Evolutionary conservation across 2,329 filamentous ascomycete genomes (phyloP).

Genomic region (Cercospora nicotianae): DNA sequence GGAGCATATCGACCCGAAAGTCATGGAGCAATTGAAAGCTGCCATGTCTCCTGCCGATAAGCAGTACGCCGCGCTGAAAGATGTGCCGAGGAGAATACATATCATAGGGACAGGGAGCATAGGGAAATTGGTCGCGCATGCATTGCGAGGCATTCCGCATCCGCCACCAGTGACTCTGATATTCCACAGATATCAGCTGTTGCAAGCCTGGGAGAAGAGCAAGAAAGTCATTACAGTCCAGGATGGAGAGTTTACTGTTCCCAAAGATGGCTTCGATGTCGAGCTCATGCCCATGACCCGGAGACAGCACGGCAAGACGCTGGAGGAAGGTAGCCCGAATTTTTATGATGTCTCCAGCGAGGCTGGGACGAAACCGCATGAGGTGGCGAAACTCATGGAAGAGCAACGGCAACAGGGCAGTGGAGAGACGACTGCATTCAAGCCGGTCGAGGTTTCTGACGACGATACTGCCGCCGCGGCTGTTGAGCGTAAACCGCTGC

Average conservation of each 20-base stretch:
- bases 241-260: conserved; percentile 43
- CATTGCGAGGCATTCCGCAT: conserved; percentile 60
- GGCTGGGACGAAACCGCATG: conserved; percentile 32
- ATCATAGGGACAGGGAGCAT: conserved; percentile 80
- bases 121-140: conserved; percentile 74
- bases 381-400: conserved; percentile 30
- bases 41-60: conserved; percentile 31
- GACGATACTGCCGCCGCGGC: neutral
- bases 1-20: conserved; percentile 16
- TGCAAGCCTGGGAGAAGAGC: conserved; percentile 51
- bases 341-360: conserved; percentile 30
- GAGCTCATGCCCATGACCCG: conserved; percentile 44
- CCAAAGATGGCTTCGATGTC: conserved; percentile 47
- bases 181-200: conserved; percentile 58
- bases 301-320: conserved; percentile 41
- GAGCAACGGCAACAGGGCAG: conserved; percentile 19
- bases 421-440: conserved; percentile 9
- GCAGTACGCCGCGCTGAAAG: conserved; percentile 32
- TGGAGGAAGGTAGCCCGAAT: conserved; percentile 21
- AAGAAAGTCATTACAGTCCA: conserved; percentile 51
- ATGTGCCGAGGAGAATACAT: conserved; percentile 60
- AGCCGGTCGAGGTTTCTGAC: conserved; percentile 3
- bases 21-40: conserved; percentile 15
- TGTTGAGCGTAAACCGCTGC: neutral
- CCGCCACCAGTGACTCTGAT: conserved; percentile 76